Evolutionary conservation across 2,329 filamentous ascomycete genomes (phyloP).

Genomic region (Rutstroemia sp.): DNA sequence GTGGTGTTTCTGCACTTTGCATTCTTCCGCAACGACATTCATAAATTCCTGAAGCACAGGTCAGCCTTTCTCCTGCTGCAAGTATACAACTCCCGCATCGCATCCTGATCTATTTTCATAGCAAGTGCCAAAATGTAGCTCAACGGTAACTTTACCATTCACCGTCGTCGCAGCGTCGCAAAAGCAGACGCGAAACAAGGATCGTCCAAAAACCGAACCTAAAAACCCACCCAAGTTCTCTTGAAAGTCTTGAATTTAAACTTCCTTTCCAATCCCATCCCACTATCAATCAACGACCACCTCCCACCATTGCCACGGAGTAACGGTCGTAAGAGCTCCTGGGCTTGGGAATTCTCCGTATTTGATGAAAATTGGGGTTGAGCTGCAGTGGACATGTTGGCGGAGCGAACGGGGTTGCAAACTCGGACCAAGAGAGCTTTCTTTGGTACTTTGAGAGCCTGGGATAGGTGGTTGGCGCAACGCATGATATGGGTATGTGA

Average conservation of each 20-base stretch:
- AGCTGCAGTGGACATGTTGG: neutral
- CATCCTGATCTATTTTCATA: no score
- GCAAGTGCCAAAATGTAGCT: no score
- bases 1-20: conserved; percentile 62
- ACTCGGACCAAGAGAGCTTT: no score
- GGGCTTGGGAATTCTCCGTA: neutral
- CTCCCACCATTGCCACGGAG: conserved; percentile 23
- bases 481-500: no score
- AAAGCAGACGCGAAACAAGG: neutral
- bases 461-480: no score
- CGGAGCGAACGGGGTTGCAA: neutral
- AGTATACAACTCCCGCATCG: no score
- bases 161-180: neutral
- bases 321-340: neutral
- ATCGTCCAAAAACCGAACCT: neutral
- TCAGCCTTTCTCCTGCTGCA: neutral
- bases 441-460: no score
- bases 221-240: conserved; percentile 52
- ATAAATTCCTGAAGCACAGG: conserved; percentile 54
- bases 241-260: conserved; percentile 60
- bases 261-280: conserved; percentile 49
- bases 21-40: conserved; percentile 62
- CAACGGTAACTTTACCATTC: neutral
- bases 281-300: conserved; percentile 45
- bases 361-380: neutral